A percentile compares a stretch with the other conserved stretches of the same genome.
These are phyloP conservation scores for Globisporangium radiosum DNA, from an alignment of 352 stramenopile species.

Conservation along the genomic window DNA sequence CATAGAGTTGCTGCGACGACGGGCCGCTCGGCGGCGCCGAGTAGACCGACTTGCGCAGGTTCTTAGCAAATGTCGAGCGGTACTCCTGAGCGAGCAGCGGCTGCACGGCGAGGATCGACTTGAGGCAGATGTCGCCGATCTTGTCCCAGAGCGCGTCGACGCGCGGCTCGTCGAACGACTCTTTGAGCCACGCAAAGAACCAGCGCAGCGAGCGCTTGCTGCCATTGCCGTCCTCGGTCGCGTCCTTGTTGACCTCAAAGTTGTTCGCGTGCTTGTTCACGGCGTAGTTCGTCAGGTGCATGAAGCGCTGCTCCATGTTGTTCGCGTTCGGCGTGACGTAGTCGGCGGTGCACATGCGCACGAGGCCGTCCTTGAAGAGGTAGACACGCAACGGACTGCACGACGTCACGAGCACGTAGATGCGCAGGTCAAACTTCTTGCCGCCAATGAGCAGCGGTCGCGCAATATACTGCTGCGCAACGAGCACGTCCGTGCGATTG, in stretches of 20 bases:
- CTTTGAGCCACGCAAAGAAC: slow-evolving; percentile 89
- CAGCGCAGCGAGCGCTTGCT: slow-evolving; percentile 88
- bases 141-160: slow-evolving; percentile 85
- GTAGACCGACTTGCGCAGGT: slow-evolving; percentile 48
- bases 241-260: slow-evolving; percentile 78
- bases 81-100: slow-evolving; percentile 92
- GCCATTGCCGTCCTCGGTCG: slow-evolving; percentile 45
- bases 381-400: slow-evolving; percentile 85
- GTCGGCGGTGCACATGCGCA: slow-evolving; percentile 85
- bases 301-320: slow-evolving; percentile 86
- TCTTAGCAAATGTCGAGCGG: slow-evolving; percentile 79
- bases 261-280: slow-evolving; percentile 90
- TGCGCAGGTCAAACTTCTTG: slow-evolving; percentile 92
- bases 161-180: slow-evolving; percentile 46
- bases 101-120: slow-evolving; percentile 91
- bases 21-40: slow-evolving; percentile 21
- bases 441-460: slow-evolving; percentile 70
- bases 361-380: slow-evolving; percentile 88
- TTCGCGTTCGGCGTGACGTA: slow-evolving; percentile 80
- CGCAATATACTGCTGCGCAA: slow-evolving; percentile 84
- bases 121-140: slow-evolving; percentile 93
- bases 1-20: slow-evolving; percentile 4
- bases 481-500: slow-evolving; percentile 75
- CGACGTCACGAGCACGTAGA: slow-evolving; percentile 89
- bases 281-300: slow-evolving; percentile 91